Evolutionary conservation across 495 filamentous ascomycete species (phyloP).

Genomic region (Rostrohypoxylon terebratum): DNA sequence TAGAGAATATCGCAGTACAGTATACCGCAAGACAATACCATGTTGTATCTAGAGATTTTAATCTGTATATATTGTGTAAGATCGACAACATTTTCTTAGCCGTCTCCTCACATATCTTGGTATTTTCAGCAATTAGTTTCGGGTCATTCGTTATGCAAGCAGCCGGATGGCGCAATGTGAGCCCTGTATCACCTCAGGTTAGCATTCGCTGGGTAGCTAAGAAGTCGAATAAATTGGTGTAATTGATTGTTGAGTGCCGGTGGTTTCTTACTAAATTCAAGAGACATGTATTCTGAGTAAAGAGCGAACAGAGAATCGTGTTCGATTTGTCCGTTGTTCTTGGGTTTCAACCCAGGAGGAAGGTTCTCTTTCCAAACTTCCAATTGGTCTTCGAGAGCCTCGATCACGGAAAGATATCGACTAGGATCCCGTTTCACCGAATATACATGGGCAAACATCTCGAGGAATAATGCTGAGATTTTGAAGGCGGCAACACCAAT

Average conservation of each 20-base stretch:
- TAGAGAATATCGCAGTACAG: conserved; percentile 78
- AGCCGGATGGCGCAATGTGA: conserved; percentile 74
- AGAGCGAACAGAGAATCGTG: conserved; percentile 64
- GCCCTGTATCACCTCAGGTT: conserved; percentile 45
- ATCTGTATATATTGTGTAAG: conserved; percentile 67
- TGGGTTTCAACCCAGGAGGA: conserved; percentile 64
- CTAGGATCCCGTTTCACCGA: conserved; percentile 67
- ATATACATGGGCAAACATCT: conserved; percentile 80
- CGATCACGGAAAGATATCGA: conserved; percentile 71
- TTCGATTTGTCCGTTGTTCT: conserved; percentile 56
- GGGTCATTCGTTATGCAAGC: conserved; percentile 70
- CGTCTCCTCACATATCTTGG: conserved; percentile 74
- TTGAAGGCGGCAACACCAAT: conserved; percentile 72
- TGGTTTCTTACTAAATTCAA: conserved; percentile 56
- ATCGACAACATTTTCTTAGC: conserved; percentile 71
- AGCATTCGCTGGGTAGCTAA: conserved; percentile 4
- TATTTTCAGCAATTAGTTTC: conserved; percentile 71
- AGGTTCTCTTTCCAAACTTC: conserved; percentile 66
- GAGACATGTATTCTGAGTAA: conserved; percentile 59
- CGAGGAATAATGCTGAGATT: conserved; percentile 70
- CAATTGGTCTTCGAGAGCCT: conserved; percentile 70
- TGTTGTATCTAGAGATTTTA: conserved; percentile 81
- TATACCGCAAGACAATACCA: conserved; percentile 80
- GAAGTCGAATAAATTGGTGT: conserved; percentile 38
- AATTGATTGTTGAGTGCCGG: conserved; percentile 19